Evolutionary conservation across 1,284 basidiomycete genomes (phyloP), one percentile per base, ranked within the genome.

Genomic region (Marasmius oreades): DNA sequence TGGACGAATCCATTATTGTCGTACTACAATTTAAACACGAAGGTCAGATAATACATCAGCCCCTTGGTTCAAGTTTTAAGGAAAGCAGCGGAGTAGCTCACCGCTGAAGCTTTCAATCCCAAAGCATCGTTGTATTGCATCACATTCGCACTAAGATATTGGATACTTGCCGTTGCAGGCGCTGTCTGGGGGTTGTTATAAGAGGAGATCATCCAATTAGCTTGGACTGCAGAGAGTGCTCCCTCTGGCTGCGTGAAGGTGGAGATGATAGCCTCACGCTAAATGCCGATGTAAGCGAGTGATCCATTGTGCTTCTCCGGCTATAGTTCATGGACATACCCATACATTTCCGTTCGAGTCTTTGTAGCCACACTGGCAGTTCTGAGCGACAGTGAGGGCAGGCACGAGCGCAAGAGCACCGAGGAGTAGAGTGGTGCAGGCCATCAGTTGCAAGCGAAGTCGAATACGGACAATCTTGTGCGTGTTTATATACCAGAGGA

Each of bases 81-180:
- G 28, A 31, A 10, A 31, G 28, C 28, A 31, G 4, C 10, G 28
- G 28, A 31, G 4, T 31, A 31, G 4, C 61, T 42, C 52, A 62
- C 61, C 51, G 59, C 57, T n/a, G 55, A 59, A 31, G 61, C 61
- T 45, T 59, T 57, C 22, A 62, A 46, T 2, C 59, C 61, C 12
- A 62, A 31, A 24, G 56, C 61, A 46, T 55, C 52, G 14, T 62
- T 51, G 31, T 48, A 34, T 43, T 61, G 18, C 3, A 56, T 18
- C 4, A 62, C 61, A 37, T 62, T 62, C 2, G 53, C 54, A 11
- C 46, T 18, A 5, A 23, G 20, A 28, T 62, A 62, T 45, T 62
- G 59, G 12, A 62, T 62, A 34, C 48, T 53, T 3, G 56, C 59
- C 22, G 55, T 57, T 12, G 53, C 58, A n/a, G 52, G 24, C 1